phyloP scores from a whole-genome alignment of 306 rosid genomes.

The Vicia sativa region DNA sequence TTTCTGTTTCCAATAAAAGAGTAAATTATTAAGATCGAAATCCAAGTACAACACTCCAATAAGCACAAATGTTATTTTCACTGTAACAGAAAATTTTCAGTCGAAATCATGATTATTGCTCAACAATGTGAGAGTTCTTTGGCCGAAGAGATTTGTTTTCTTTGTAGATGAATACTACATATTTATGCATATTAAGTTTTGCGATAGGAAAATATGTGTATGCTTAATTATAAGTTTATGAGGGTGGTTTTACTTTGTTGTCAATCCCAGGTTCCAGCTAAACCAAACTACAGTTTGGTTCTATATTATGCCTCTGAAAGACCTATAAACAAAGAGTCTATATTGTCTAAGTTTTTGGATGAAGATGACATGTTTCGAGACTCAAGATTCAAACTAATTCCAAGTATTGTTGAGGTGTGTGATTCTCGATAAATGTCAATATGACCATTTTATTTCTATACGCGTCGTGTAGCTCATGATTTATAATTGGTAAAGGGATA shows the following conservation, averaged over 20 bases:
- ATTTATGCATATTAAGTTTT: background rate
- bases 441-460: slow-evolving; percentile 7
- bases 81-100: too few relatives aligned
- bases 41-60: too few relatives aligned
- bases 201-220: background rate
- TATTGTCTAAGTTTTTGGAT: slow-evolving; percentile 77
- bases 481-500: slow-evolving; percentile 70
- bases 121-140: too few relatives aligned
- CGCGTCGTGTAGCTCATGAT: slow-evolving; percentile 30
- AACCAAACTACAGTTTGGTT: slow-evolving; percentile 91
- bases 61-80: too few relatives aligned
- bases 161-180: too few relatives aligned
- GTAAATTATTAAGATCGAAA: too few relatives aligned
- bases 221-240: too few relatives aligned
- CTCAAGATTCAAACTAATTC: slow-evolving; percentile 92
- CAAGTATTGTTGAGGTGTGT: slow-evolving; percentile 87
- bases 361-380: slow-evolving; percentile 74
- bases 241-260: slow-evolving; percentile 5
- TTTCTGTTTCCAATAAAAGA: too few relatives aligned
- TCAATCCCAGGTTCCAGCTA: slow-evolving; percentile 83
- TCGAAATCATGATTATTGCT: too few relatives aligned
- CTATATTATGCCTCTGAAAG: slow-evolving; percentile 84
- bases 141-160: too few relatives aligned
- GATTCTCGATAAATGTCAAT: slow-evolving; percentile 30
- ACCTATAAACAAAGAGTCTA: slow-evolving; percentile 66